Evolutionary conservation across 2,329 filamentous ascomycete species (phyloP).

Genomic region (Alternaria sp.): DNA sequence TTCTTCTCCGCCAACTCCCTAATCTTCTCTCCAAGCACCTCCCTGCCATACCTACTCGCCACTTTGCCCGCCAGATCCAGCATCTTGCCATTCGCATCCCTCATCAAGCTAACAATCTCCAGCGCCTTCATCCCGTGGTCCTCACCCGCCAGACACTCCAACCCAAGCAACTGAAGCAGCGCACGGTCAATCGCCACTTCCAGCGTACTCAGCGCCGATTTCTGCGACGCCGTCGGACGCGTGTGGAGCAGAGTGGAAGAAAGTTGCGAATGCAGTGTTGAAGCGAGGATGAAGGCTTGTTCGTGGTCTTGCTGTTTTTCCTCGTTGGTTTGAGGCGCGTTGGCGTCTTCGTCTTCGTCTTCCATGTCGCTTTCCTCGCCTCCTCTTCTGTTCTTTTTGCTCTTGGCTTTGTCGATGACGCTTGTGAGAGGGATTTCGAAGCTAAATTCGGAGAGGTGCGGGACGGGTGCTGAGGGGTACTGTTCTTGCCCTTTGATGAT

Average conservation of each 20-base stretch:
- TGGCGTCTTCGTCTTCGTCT: constrained; percentile 43
- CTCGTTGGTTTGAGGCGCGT: constrained; percentile 18
- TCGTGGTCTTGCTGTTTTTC: constrained; percentile 71
- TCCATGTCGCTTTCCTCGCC: constrained; percentile 37
- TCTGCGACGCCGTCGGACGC: constrained; percentile 68
- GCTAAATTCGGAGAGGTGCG: constrained; percentile 90
- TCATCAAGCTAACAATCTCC: constrained; percentile 86
- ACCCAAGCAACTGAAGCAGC: constrained; percentile 83
- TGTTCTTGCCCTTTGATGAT: constrained; percentile 95
- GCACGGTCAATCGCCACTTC: constrained; percentile 90
- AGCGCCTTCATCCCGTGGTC: constrained; percentile 93
- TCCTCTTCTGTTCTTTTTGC: constrained; percentile 35
- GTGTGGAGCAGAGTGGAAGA: constrained; percentile 75
- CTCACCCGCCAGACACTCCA: constrained; percentile 91
- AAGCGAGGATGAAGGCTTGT: constrained; percentile 79
- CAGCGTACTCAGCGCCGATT: constrained; percentile 69
- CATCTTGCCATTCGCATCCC: constrained; percentile 85
- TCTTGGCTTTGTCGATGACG: constrained; percentile 46
- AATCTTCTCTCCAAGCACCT: constrained; percentile 88
- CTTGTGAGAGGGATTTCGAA: constrained; percentile 82
- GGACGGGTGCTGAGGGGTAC: constrained; percentile 83
- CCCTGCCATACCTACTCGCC: constrained; percentile 80
- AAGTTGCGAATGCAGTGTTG: constrained; percentile 74
- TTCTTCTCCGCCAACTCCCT: constrained; percentile 78
- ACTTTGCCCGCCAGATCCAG: constrained; percentile 89